Percentiles rank a stretch among this genome's conserved stretches.
phyloP scores from a whole-genome alignment of 2,329 filamentous ascomycete species.

The Neoscytalidium dimidiatum region DNA sequence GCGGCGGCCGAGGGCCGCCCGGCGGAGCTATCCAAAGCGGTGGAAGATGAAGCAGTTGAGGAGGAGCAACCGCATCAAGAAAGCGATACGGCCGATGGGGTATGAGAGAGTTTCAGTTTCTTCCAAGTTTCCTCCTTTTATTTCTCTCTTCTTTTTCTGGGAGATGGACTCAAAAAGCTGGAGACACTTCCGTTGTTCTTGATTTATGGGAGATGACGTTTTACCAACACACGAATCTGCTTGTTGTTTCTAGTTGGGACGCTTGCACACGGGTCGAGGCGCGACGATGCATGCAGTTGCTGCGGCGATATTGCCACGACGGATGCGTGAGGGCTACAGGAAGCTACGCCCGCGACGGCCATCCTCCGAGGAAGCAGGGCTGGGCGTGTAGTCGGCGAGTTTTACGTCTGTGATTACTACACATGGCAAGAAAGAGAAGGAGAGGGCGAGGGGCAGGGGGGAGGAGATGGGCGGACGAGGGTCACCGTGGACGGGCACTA shows the following conservation, averaged over 20 bases:
- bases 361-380: not conserved
- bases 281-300: slow-evolving; percentile 6
- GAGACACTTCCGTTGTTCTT: not conserved
- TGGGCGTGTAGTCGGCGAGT: not conserved
- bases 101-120: slow-evolving; percentile 8
- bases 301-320: not conserved
- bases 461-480: not conserved
- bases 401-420: not conserved
- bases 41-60: slow-evolving; percentile 10
- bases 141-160: not conserved
- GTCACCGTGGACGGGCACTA: not conserved
- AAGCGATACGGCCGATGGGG: slow-evolving; percentile 1
- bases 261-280: slow-evolving; percentile 11
- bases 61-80: not conserved
- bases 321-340: slow-evolving; percentile 6
- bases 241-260: slow-evolving; percentile 8
- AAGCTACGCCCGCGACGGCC: not conserved
- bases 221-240: slow-evolving; percentile 4
- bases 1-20: slow-evolving; percentile 24
- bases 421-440: not conserved
- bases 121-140: not conserved
- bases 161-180: not conserved
- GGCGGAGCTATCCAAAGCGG: slow-evolving; percentile 21
- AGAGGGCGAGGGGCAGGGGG: not conserved
- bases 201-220: slow-evolving; percentile 12